These are phyloP conservation scores for Laburnicola sp. DNA, from an alignment of 2,329 filamentous ascomycete species.

Conservation along the genomic window DNA sequence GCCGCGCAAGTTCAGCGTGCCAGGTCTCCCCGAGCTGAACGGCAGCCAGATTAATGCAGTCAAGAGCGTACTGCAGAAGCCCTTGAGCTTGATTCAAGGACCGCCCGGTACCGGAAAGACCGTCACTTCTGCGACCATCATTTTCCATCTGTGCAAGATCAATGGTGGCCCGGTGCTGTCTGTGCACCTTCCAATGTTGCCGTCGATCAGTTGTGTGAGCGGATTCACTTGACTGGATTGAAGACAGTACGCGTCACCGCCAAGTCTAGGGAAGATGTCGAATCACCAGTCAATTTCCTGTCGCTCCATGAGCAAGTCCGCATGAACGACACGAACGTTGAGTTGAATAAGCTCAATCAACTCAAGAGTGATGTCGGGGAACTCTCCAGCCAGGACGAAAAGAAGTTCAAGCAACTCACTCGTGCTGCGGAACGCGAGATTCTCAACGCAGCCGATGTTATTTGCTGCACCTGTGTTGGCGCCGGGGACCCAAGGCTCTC, in stretches of 20 bases:
- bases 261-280: constrained; percentile 97
- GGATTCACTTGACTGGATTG: constrained; percentile 89
- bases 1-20: constrained; percentile 95
- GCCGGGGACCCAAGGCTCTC: constrained; percentile 92
- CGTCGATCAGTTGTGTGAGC: constrained; percentile 96
- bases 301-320: constrained; percentile 96
- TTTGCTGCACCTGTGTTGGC: constrained; percentile 98
- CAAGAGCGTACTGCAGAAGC: constrained; percentile 90
- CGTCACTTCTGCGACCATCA: constrained; percentile 96
- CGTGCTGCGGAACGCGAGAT: constrained; percentile 94
- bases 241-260: constrained; percentile 98
- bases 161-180: constrained; percentile 90
- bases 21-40: constrained; percentile 91
- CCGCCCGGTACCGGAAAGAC: constrained; percentile 98
- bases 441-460: constrained; percentile 90
- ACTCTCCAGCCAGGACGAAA: constrained; percentile 92
- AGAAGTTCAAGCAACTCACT: constrained; percentile 96
- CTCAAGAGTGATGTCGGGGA: constrained; percentile 91
- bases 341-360: constrained; percentile 88
- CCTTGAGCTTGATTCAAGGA: constrained; percentile 92
- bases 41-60: constrained; percentile 95
- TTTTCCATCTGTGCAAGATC: constrained; percentile 95
- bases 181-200: constrained; percentile 98
- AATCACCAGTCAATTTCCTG: constrained; percentile 95
- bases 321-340: constrained; percentile 94